Base-by-base conservation (phyloP, 768 basidiomycete species). In the Trametes cubensis region DNA sequence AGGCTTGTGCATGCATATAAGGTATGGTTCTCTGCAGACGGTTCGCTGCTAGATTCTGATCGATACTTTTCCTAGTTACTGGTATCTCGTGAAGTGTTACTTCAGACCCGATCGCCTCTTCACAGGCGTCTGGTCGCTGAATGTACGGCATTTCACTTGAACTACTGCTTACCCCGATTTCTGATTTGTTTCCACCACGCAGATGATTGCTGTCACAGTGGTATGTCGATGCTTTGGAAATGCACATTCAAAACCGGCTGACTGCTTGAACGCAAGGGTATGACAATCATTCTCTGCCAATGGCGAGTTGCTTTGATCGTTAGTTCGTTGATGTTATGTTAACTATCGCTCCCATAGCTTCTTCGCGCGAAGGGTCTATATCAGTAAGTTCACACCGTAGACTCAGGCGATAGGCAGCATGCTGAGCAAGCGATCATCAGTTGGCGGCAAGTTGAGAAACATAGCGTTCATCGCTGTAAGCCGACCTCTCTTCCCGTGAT, bases 1-100 rank as follows among this genome's bases (percentile, higher is more conserved):
- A 28, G 26, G 26, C 11, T 18, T 55, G 30, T 55, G 28, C 41
- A 55, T 55, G 42, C 53, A 55, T 45, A 44, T 44, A 6, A 44
- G 26, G 53, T 55, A 5, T 20, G 53, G 1, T 30, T 28, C 3
- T 17, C 2, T 28, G 28, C 15, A 6, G n/a, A 5, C 18, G 53
- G 1, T 30, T 28, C 3, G 17, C 2, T 28, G 28, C 15, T 1
- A 3, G 40, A n/a, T 18, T 15, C 14, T n/a, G n/a, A 45, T 38
- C 10, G 6, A 55, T 1, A 4, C 11, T 2, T 4, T 14, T 11
- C 4, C 1, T n/a, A 55, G 53, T 30, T 55, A 55, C 42, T 55
- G 53, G 53, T 55, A 55, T 20, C 53, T 55, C 13, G 53, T 55
- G 14, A 30, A 18, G 10, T 44, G 44, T 42, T 45, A 44, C 20